Base-by-base conservation (phyloP, 1,284 basidiomycete genomes). In the Rhodotorula sp. region DNA sequence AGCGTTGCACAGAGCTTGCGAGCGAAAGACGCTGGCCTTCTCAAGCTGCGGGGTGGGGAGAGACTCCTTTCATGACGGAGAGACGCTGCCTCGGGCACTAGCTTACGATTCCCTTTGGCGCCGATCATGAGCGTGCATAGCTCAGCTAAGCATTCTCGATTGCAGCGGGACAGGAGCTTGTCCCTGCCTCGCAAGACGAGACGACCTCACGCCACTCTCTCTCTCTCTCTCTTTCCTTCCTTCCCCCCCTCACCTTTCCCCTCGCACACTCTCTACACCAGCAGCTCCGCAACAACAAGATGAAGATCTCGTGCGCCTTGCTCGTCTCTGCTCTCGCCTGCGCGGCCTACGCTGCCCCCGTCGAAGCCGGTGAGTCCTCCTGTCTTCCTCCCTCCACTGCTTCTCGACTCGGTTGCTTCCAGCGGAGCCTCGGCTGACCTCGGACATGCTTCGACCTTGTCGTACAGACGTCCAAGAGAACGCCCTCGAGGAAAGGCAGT, bases 311-410 rank as follows among this genome's bases (percentile, higher is more conserved):
- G 52, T n/a, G 5, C 52, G 7, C 52, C n/a, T 14, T 54, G 23
- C 14, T 26, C n/a, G 52, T n/a, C n/a, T 15, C 52, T 16, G 52
- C 52, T 54, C n/a, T 23, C 23, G 52, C 52, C 52, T 54, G 52
- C n/a, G n/a, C 14, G 52, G 52, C n/a, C 26, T 26, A 54, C 21
- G n/a, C 52, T 26, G 52, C 52, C 23, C 52, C 52, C 52, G 52
- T 54, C 52, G 52, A 54, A 54, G 52, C 52, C 52, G 52, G 52
- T 54, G 14, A 54, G 52, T 54, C 20, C 52, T 54, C 52, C 14
- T 34, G 34, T 7, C 52, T 26, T 7, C 23, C 26, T 54, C 14
- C 8, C 5, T 34, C 52, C 23, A 7, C n/a, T 54, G 5, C 52
- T 20, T 14, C 20, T 14, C 21, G 51, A n/a, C 51, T 54, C 51